Evolutionary conservation across 2,329 filamentous ascomycete genomes (phyloP).

Genomic region (Colletotrichum scovillei): DNA sequence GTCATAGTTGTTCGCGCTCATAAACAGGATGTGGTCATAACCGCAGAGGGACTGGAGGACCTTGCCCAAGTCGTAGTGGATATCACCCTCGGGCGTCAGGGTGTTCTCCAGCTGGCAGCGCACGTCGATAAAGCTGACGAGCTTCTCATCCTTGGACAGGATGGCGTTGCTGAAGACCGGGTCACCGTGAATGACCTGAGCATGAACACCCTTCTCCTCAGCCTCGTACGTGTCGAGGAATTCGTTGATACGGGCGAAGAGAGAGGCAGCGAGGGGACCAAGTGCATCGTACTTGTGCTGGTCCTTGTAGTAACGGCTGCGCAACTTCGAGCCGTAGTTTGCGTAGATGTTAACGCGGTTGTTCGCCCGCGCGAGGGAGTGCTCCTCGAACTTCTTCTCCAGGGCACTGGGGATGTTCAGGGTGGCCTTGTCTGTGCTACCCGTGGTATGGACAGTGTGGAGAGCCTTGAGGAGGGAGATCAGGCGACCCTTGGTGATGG

Average conservation of each 20-base stretch:
- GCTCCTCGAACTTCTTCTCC: conserved; percentile 39
- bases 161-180: conserved; percentile 46
- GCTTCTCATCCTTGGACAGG: conserved; percentile 40
- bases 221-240: conserved; percentile 45
- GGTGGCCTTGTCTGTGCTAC: conserved; percentile 34
- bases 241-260: conserved; percentile 41
- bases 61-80: conserved; percentile 46
- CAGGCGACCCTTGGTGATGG: conserved; percentile 44
- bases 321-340: conserved; percentile 41
- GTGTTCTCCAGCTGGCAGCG: conserved; percentile 43
- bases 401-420: conserved; percentile 40
- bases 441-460: conserved; percentile 40
- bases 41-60: conserved; percentile 45
- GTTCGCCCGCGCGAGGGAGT: conserved; percentile 36
- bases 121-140: conserved; percentile 45
- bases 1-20: conserved; percentile 38
- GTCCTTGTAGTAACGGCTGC: conserved; percentile 38
- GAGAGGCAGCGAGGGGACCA: conserved; percentile 38
- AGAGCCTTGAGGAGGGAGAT: conserved; percentile 40
- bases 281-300: conserved; percentile 40
- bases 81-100: conserved; percentile 43
- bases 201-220: conserved; percentile 41
- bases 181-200: conserved; percentile 44
- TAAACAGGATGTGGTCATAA: conserved; percentile 45
- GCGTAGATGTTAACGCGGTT: conserved; percentile 42